Evolutionary conservation across 345 rosid genomes (phyloP), one percentile per base, ranked within the genome.

Genomic region (Eucalyptus erythrocorys): DNA sequence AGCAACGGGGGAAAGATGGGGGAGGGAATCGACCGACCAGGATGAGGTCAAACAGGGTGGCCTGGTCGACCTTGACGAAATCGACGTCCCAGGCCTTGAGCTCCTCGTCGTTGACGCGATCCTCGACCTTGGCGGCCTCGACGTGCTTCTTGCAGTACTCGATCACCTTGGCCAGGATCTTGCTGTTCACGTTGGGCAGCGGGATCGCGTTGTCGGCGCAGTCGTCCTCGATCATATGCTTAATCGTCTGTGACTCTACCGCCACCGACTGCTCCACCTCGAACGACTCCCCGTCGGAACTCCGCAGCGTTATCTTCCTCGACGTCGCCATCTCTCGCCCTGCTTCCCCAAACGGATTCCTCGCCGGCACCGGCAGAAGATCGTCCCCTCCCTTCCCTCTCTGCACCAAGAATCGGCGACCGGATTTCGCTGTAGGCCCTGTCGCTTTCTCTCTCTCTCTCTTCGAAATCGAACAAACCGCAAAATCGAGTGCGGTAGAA

Each of bases 141-240:
- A 93, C 97, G 90, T 96, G 99, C 68, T 91, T 96, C 91, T 91
- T 94, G 93, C 95, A 94, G 90, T 97, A 97, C 94, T 96, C 98
- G 86, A 96, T 93, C 37, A 97, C 95, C 94, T 91, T 94, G 6
- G 96, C 91, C 30, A 97, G 94, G 94, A 96, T 94, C 96, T 94
- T 92, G 92, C 96, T 91, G 10, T 94, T 92, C 47, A 97, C 99
- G 88, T 95, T 95, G 1, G 97, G 97, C 48, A 97, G 86, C 2
- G 98, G 99, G 87, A 96, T 92, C 15, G 91, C 96, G 90, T 88
- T 91, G 50, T 91, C 95, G 84, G 95, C 95, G 91, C 98, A 94
- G 89, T 89, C 94, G 86, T 97, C 98, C 88, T 96, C 97, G 89
- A 95, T 93, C 96, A 95, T 90, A 88, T 95, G 96, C 30, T 93